Conservation (phyloP, 768 basidiomycete genomes). For the Filobasidium floriforme region DNA sequence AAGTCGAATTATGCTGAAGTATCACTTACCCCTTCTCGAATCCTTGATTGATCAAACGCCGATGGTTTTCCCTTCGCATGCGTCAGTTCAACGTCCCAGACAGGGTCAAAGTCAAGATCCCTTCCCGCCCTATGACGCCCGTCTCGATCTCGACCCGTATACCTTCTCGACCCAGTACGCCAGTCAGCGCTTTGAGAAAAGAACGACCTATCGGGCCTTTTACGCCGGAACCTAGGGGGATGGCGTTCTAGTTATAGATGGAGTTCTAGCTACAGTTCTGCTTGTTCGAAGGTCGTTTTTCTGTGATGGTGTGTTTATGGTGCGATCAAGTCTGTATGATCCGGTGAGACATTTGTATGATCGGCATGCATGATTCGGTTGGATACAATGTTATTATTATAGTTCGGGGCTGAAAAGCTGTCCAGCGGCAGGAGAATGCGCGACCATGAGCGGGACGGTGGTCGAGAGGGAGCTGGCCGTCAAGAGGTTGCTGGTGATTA, state of each 20-base stretch:
- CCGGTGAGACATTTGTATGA: no score
- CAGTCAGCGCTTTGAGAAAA: background rate
- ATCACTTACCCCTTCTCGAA: no score
- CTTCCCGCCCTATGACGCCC: background rate
- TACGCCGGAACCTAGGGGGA: background rate
- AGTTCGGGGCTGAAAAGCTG: no score
- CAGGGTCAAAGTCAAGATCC: background rate
- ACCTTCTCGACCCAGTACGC: background rate
- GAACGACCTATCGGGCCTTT: background rate
- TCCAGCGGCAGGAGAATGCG: background rate
- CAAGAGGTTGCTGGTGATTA: background rate
- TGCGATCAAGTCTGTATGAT: background rate
- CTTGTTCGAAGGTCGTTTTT: background rate
- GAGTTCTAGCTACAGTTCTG: no score
- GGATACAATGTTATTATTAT: background rate
- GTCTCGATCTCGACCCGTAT: background rate
- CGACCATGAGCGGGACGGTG: background rate
- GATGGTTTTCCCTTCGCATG: no score
- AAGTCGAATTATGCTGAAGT: no score
- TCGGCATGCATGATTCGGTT: no score
- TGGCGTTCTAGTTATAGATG: background rate
- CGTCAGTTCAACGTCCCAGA: slow-evolving; percentile 2
- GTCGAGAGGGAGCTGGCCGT: no score
- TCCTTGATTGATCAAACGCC: no score
- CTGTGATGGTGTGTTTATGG: background rate